Evolutionary conservation across 2,329 filamentous ascomycete genomes (phyloP), one percentile per base, ranked within the genome.

Genomic region (Arthrobotrys conoides): DNA sequence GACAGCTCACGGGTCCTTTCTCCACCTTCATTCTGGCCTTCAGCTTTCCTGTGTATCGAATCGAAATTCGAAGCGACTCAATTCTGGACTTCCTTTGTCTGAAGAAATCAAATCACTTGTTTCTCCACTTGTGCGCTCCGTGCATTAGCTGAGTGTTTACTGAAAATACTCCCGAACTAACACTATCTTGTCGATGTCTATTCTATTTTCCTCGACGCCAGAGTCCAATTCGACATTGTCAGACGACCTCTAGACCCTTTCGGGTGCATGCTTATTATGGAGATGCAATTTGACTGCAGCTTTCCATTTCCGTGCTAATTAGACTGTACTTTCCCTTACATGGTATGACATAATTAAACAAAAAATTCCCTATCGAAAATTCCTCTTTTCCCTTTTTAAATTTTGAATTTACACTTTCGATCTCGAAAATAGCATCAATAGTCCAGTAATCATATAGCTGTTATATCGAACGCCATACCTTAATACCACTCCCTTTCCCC

Each of bases 21-120:
- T 63, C 71, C 71, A 75, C 71, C 48, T 22, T 20, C 64, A 20
- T 33, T 49, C 24, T 16, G 48, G 41, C 3, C 48, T 55, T 41
- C 57, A 61, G 57, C 57, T 61, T 46, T 61, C 20, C 1, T n/a
- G 55, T 41, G 46, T 46, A 9, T 30, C 46, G 44, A 53, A 41
- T 55, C 41, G 64, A 68, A 68, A 41, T 55, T 53, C 14, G 18
- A 27, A 55, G 22, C 36, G 30, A 61, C 57, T 65, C 57, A 48
- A 48, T 41, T 33, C 55, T 59, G 44, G 68, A 65, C 71, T 27
- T 59, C 27, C 27, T 48, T 22, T 53, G 65, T 71, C 48, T 66
- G 66, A 76, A 30, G 49, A 76, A 71, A 51, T 41, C 72, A 71
- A 66, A 76, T 76, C 55, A 64, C 48, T 8, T 33, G 57, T n/a